These are phyloP conservation scores for Eucalyptus pumila DNA, from an alignment of 345 rosid species.

Conservation along the genomic window DNA sequence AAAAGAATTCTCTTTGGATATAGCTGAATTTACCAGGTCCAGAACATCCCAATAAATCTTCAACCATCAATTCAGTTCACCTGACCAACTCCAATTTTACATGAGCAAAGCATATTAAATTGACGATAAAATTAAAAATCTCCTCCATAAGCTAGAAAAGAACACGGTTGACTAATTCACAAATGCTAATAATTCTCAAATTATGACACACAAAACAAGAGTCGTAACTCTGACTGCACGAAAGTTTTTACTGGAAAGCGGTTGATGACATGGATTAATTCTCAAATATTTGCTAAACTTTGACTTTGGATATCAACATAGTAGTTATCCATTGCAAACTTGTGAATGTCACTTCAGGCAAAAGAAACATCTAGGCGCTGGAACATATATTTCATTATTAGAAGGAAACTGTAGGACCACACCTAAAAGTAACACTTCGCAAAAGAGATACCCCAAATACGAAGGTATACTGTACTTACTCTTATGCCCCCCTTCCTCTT, in stretches of 20 bases:
- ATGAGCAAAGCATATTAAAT: neutral
- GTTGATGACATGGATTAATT: neutral
- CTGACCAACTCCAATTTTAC: neutral
- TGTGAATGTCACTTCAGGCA: neutral
- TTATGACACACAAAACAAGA: neutral
- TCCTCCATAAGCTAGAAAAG: neutral
- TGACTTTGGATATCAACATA: neutral
- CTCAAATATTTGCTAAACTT: neutral
- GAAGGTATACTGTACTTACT: neutral
- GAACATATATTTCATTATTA: neutral
- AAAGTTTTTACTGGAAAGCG: neutral
- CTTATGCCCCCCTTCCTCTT: neutral
- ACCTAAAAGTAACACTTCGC: neutral
- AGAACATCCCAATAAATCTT: neutral
- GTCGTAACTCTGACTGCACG: neutral
- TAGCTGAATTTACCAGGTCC: neutral
- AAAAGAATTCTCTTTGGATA: neutral
- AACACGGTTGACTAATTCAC: neutral
- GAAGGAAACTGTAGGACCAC: neutral
- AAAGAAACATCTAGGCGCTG: neutral
- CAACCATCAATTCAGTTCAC: neutral
- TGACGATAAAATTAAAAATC: neutral
- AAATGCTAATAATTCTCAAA: neutral
- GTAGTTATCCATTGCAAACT: neutral
- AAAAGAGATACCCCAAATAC: neutral